A percentile compares a stretch with the other conserved stretches of the same genome.
Evolutionary conservation across 2,329 filamentous ascomycete genomes (phyloP).

Genomic region (Ilyonectria robusta): DNA sequence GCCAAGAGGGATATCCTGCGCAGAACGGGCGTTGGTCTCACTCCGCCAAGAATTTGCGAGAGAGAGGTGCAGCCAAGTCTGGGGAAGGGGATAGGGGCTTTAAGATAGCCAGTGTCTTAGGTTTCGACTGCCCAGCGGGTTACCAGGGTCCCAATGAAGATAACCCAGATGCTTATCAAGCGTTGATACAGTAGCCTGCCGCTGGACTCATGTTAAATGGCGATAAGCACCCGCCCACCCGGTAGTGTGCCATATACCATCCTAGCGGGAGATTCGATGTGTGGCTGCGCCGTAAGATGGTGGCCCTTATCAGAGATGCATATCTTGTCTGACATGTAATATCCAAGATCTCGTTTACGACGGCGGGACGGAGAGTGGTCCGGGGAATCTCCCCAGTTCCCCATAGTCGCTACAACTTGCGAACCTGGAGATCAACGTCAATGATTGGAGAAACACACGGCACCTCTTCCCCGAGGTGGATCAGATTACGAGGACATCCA

Average conservation of each 20-base stretch:
- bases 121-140: constrained; percentile 16
- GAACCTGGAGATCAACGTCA: background rate
- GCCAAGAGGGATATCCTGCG: background rate
- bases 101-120: background rate
- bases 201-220: background rate
- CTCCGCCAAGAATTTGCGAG: constrained; percentile 12
- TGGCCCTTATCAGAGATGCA: background rate
- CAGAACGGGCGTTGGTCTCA: background rate
- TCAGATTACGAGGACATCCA: background rate
- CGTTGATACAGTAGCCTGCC: constrained; percentile 1
- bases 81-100: constrained; percentile 2
- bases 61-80: background rate
- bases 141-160: constrained; percentile 4
- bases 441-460: background rate
- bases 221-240: constrained; percentile 19
- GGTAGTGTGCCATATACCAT: background rate
- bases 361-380: background rate
- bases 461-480: background rate
- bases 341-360: background rate
- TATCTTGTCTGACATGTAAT: background rate
- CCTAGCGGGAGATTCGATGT: background rate
- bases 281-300: background rate
- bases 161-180: constrained; percentile 20
- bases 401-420: background rate
- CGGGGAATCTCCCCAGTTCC: background rate